Evolutionary conservation across 2,329 filamentous ascomycete genomes (phyloP), one percentile per base, ranked within the genome.

Genomic region (Xylaria sp.): DNA sequence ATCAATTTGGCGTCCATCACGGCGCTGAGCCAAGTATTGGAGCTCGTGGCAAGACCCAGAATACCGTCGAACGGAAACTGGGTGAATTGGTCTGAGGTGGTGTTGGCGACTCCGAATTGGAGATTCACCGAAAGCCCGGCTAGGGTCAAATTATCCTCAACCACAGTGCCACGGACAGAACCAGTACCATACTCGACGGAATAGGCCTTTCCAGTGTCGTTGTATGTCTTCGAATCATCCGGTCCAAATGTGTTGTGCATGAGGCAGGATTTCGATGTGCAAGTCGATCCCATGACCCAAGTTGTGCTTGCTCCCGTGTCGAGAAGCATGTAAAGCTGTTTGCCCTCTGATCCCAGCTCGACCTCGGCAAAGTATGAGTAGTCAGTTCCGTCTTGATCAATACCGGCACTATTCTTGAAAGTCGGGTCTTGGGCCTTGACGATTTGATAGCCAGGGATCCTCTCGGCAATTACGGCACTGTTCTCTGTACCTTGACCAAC

Each of bases 51-150:
- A 27, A 97, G 82, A 3, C 93, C 94, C 2, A 97, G 82, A 58
- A 97, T 97, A 27, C 94, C 94, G 78, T 97, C 94, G 79, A 97
- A 94, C 1, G 93, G 91, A 74, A 95, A 97, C 61, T 87, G 86
- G 32, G 83, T 81, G 78, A 97, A 97, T 71, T 96, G 90, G 60
- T 88, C 81, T 0, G 92, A 93, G 1, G 92, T 92, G 27, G 86
- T 86, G 40, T 86, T 87, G 25, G 92, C 93, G 68, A 94, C 81
- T 4, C 94, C 94, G 75, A 97, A 92, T 2, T 87, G 83, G 74
- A 93, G 85, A 1, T 85, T 79, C 16, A 93, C 77, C 50, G 84
- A 86, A 70, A 94, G 83, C 18, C 88, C 88, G 1, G 90, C 92
- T 71, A 97, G 81, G 3, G 84, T 83, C 25, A 96, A 77, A 0